Percentiles rank a stretch among this genome's conserved stretches.
Conservation (phyloP, 2,329 filamentous ascomycete genomes). For the Arthrinium puccinioides region DNA sequence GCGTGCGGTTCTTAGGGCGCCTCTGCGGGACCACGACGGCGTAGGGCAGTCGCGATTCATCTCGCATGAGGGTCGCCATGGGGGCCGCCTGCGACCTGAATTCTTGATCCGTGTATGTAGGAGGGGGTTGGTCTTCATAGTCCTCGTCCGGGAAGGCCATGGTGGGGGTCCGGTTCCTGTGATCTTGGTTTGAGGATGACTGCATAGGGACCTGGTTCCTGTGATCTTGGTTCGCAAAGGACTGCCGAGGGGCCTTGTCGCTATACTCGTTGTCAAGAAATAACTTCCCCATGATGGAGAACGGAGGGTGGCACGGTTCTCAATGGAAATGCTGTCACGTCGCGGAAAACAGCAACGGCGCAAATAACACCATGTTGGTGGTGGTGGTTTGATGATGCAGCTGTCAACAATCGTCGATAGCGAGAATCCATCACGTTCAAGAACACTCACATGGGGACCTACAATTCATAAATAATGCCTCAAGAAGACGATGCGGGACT, state of each 20-base stretch:
- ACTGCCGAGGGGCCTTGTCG: not conserved
- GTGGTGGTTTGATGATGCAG: too few species aligned
- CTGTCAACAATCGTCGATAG: too few species aligned
- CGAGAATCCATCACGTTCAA: too few species aligned
- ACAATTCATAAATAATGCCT: too few species aligned
- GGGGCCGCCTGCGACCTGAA: not conserved
- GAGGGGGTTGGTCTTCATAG: not conserved
- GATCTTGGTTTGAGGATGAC: not conserved
- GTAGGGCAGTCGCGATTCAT: constrained; percentile 6
- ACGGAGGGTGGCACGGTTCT: too few species aligned
- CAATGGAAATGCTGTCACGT: too few species aligned
- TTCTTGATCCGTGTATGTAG: not conserved
- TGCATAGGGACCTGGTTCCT: not conserved
- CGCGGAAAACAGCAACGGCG: too few species aligned
- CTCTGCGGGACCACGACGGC: constrained; percentile 16
- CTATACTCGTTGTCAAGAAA: not conserved
- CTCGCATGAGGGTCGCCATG: not conserved
- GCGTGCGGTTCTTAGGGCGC: constrained; percentile 12
- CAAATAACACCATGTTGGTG: too few species aligned
- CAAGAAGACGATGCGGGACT: too few species aligned
- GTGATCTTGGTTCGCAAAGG: not conserved
- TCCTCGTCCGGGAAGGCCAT: not conserved
- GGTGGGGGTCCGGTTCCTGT: not conserved
- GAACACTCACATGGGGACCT: too few species aligned
- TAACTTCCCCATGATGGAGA: not conserved